Conservation (phyloP, 106 monocot species). For the Phalaenopsis aphrodite region DNA sequence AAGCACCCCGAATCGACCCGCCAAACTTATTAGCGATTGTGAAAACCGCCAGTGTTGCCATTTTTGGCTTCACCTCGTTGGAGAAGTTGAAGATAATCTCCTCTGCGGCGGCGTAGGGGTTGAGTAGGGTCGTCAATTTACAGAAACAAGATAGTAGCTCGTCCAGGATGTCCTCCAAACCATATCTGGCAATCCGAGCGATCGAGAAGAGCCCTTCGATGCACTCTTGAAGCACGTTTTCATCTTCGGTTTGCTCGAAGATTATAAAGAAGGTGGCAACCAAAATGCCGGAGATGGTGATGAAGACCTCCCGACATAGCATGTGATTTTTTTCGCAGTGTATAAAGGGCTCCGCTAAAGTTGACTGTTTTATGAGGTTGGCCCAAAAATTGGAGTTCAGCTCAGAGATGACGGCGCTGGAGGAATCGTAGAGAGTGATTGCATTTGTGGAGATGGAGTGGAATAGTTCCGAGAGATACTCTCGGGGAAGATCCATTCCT, state of each 20-base stretch:
- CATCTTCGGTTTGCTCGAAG: constrained; percentile 82
- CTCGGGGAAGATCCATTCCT: constrained; percentile 67
- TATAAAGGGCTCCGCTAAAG: constrained; percentile 40
- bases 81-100: constrained; percentile 76
- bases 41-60: constrained; percentile 86
- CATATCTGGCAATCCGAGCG: constrained; percentile 58
- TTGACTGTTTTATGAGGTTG: constrained; percentile 55
- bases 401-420: neutral
- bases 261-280: constrained; percentile 68
- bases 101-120: constrained; percentile 74
- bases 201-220: constrained; percentile 62
- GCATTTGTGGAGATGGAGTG: constrained; percentile 65
- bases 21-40: constrained; percentile 88
- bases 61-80: constrained; percentile 69
- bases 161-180: constrained; percentile 77
- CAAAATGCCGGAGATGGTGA: constrained; percentile 58
- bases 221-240: constrained; percentile 57
- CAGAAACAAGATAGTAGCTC: constrained; percentile 87
- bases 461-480: constrained; percentile 82
- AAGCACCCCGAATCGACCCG: constrained; percentile 59
- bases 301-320: constrained; percentile 62
- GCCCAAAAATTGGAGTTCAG: constrained; percentile 19
- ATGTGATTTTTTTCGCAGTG: constrained; percentile 57
- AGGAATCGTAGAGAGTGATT: constrained; percentile 33
- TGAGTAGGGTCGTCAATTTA: constrained; percentile 72